A percentile compares a stretch with the other conserved stretches of the same genome.
phyloP scores from a whole-genome alignment of 257 asterid species.

The Perilla frutescens region DNA sequence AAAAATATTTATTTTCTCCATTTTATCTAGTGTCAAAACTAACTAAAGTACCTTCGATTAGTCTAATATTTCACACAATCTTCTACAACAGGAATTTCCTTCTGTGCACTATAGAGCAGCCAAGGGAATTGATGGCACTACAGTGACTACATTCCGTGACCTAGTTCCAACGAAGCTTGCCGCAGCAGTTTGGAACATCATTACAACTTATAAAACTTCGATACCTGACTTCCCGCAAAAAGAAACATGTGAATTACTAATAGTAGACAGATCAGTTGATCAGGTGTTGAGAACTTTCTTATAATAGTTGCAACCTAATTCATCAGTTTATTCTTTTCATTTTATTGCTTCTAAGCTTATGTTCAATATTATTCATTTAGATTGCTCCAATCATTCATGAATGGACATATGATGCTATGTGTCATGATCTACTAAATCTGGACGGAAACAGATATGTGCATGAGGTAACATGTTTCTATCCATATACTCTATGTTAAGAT shows the following conservation, averaged over 20 bases:
- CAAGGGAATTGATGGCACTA: conserved; percentile 58
- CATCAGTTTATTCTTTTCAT: conserved; percentile 14
- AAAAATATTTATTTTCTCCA: too few species aligned
- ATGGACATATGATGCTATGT: conserved; percentile 98
- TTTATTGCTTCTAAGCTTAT: conserved; percentile 6
- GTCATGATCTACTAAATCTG: conserved; percentile 90
- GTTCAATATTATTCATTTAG: conserved; percentile 44
- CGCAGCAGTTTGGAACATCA: conserved; percentile 72
- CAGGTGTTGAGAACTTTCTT: conserved; percentile 55
- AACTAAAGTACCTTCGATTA: neutral
- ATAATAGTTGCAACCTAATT: conserved; percentile 13
- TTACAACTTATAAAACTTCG: conserved; percentile 65
- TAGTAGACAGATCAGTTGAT: conserved; percentile 90
- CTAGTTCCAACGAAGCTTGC: conserved; percentile 83
- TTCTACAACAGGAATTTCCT: conserved; percentile 72
- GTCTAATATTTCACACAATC: conserved; percentile 24
- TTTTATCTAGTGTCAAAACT: neutral
- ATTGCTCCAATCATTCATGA: conserved; percentile 96
- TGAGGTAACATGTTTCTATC: conserved; percentile 59
- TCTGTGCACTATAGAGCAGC: conserved; percentile 73
- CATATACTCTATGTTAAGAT: conserved; percentile 29
- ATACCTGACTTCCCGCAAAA: conserved; percentile 75
- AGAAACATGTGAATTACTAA: conserved; percentile 90
- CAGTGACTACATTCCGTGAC: conserved; percentile 53
- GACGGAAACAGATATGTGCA: conserved; percentile 80